A percentile compares a stretch with the other conserved stretches of the same genome.
Conservation (phyloP, 2,329 filamentous ascomycete genomes). For the Claviceps pazoutovae region DNA sequence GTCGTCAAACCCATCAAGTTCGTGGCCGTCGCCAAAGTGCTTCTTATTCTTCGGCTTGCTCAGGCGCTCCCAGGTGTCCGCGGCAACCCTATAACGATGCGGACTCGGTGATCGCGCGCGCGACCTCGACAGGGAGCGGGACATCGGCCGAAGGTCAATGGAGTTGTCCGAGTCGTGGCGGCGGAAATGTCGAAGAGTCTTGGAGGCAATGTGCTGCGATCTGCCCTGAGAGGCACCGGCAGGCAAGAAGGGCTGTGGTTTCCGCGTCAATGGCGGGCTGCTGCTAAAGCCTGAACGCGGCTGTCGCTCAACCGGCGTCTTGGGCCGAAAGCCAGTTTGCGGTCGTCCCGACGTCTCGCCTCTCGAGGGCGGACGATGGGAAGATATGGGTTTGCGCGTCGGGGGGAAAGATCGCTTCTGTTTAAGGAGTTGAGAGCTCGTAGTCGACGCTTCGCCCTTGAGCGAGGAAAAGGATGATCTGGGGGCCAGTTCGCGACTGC, state of each 20-base stretch:
- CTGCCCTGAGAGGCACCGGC: constrained; percentile 59
- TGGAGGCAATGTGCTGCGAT: constrained; percentile 65
- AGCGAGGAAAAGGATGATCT: constrained; percentile 41
- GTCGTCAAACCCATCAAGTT: constrained; percentile 89
- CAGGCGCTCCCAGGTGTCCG: constrained; percentile 49
- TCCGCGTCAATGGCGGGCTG: constrained; percentile 38
- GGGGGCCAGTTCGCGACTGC: constrained; percentile 43
- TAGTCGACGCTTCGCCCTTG: constrained; percentile 48
- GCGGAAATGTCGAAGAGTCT: constrained; percentile 55
- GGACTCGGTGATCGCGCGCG: constrained; percentile 48
- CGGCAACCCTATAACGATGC: constrained; percentile 30
- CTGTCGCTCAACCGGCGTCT: constrained; percentile 55
- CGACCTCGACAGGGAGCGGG: constrained; percentile 43
- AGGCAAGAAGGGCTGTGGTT: constrained; percentile 63
- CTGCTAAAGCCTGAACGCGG: constrained; percentile 33
- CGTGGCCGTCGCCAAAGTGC: constrained; percentile 77
- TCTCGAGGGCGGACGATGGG: constrained; percentile 47
- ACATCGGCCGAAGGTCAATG: constrained; percentile 42
- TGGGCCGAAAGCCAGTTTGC: constrained; percentile 43
- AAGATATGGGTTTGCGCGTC: constrained; percentile 37
- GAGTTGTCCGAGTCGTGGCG: constrained; percentile 70
- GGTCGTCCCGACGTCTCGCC: constrained; percentile 36
- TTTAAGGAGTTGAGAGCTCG: constrained; percentile 49
- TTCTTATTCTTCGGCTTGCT: constrained; percentile 48
- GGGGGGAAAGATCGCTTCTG: constrained; percentile 52